Evolutionary conservation across 2,329 filamentous ascomycete species (phyloP).

Genomic region (Fusarium agapanthi): DNA sequence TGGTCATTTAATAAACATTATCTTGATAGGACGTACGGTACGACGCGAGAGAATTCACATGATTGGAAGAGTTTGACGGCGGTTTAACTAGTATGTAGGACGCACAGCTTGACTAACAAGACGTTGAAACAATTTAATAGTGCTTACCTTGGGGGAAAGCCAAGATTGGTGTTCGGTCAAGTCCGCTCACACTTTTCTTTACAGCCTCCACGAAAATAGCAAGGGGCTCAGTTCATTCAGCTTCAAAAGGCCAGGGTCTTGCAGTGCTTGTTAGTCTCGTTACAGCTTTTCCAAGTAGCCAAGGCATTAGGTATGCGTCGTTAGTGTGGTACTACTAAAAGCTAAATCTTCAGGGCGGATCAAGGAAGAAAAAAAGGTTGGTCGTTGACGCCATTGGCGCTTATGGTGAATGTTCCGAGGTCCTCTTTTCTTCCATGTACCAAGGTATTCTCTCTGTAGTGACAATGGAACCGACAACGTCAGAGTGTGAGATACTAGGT

Average conservation of each 20-base stretch:
- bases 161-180: conserved; percentile 25
- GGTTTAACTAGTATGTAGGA: neutral
- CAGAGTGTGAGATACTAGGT: conserved; percentile 5
- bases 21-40: neutral
- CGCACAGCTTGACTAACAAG: neutral
- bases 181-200: conserved; percentile 12
- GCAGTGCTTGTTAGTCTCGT: neutral
- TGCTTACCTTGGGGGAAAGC: neutral
- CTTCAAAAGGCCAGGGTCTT: neutral
- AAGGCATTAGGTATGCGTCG: conserved; percentile 17
- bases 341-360: neutral
- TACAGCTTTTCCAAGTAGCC: conserved; percentile 21
- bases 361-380: neutral
- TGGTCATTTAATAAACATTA: neutral
- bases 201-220: conserved; percentile 3
- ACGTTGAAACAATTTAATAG: neutral
- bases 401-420: conserved; percentile 14
- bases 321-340: conserved; percentile 14
- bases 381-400: conserved; percentile 30
- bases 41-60: neutral
- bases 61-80: too few species aligned
- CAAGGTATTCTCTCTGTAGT: neutral
- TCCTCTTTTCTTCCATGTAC: conserved; percentile 5
- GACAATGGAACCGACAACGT: conserved; percentile 7
- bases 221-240: conserved; percentile 10